A percentile compares a stretch with the other conserved stretches of the same genome.
Conservation (phyloP, 164 flowering plant genomes). For the Stephania yunnanensis region DNA sequence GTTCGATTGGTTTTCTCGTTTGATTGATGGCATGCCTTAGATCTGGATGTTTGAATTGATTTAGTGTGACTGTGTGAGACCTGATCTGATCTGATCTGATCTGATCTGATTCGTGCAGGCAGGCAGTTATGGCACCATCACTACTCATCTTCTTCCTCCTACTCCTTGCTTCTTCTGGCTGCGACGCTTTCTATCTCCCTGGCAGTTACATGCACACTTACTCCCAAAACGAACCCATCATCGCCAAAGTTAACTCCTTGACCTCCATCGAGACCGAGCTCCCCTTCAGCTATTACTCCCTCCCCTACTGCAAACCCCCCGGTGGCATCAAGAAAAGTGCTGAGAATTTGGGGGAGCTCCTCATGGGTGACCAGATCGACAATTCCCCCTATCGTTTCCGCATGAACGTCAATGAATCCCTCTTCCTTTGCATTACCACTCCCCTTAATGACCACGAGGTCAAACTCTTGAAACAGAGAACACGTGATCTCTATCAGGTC, state of each 20-base stretch:
- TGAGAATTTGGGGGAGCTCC: constrained; percentile 30
- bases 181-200: constrained; percentile 29
- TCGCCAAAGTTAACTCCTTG: constrained; percentile 30
- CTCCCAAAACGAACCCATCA: constrained; percentile 14
- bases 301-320: constrained; percentile 27
- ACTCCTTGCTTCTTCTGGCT: constrained; percentile 11
- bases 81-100: too few relatives aligned
- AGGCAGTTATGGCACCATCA: not conserved
- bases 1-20: too few relatives aligned
- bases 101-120: too few relatives aligned
- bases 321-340: constrained; percentile 30
- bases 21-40: too few relatives aligned
- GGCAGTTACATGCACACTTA: constrained; percentile 35
- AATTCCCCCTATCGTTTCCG: constrained; percentile 30
- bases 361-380: constrained; percentile 38
- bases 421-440: constrained; percentile 27
- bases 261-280: constrained; percentile 35
- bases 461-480: constrained; percentile 30
- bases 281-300: constrained; percentile 27
- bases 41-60: too few relatives aligned
- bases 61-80: too few relatives aligned
- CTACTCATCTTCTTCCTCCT: not conserved
- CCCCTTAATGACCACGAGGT: constrained; percentile 24
- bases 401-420: constrained; percentile 23
- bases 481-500: constrained; percentile 40